Base-by-base conservation (phyloP, 1,284 basidiomycete genomes). In the Melanopsichium pennsylvanicum region DNA sequence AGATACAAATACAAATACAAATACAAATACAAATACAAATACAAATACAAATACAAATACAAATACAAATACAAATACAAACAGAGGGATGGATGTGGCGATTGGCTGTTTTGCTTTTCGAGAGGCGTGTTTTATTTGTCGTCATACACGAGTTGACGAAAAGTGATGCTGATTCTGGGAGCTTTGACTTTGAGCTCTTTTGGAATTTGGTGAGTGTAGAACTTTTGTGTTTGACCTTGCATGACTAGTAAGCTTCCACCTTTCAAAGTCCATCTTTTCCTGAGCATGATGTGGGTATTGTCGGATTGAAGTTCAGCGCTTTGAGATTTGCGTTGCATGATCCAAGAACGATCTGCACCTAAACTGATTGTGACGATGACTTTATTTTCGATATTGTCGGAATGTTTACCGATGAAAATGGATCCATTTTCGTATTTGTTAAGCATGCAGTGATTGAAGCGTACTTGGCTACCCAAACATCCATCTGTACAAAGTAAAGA, bases 361-460 rank as follows among this genome's bases (percentile, higher is more conserved):
- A 86, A 74, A 5, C 82, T 84, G 19, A 86, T 72, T 13, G 82
- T 83, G 8, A 84, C 85, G 42, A 86, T 86, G 47, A 86, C 84
- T 48, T 84, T 74, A 57, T 82, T 79, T 42, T 60, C 62, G n/a
- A 51, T 70, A 27, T 81, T 83, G 48, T 84, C 83, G 32, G 81
- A 69, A 48, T 84, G 83, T 22, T 46, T 39, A 10, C 79, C 79
- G 25, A 85, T 85, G 51, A 85, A 83, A 11, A 85, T 81, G 13
- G 41, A 60, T 11, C 85, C 85, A 63, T 84, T 80, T 43, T 84
- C 84, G 68, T 86, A 86, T 18, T 79, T 73, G 52, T 86, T 86
- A 62, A 85, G 74, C 84, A 86, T 84, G 56, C 82, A 81, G 61
- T 86, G 84, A 48, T 86, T 85, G 79, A 86, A 86, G 22, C 58